A percentile compares a stretch with the other conserved stretches of the same genome.
Conservation (phyloP, 2,329 filamentous ascomycete species). For the Aspergillus cejpii region DNA sequence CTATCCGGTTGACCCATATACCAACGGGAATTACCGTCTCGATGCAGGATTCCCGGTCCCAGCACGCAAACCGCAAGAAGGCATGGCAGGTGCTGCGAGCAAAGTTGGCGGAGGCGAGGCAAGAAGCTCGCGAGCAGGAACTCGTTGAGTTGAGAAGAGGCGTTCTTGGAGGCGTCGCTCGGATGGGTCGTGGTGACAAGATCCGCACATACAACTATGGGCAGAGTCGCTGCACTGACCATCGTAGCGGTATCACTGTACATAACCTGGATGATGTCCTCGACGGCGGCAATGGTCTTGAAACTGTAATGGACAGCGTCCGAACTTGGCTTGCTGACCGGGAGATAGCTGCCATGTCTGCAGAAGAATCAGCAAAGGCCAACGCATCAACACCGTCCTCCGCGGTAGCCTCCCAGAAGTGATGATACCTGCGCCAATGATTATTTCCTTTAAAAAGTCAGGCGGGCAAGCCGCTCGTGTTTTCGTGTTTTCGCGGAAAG, state of each 20-base stretch:
- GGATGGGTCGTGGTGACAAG: slow-evolving; percentile 87
- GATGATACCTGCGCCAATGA: slow-evolving; percentile 6
- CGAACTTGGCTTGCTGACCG: slow-evolving; percentile 65
- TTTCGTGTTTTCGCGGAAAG: too few species aligned
- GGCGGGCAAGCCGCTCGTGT: too few species aligned
- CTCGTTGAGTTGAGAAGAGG: slow-evolving; percentile 66
- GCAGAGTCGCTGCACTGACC: slow-evolving; percentile 79
- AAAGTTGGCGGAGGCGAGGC: slow-evolving; percentile 68
- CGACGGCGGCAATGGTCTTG: slow-evolving; percentile 64
- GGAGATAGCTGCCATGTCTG: slow-evolving; percentile 66
- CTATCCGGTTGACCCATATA: slow-evolving; percentile 82
- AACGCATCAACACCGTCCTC: neutral
- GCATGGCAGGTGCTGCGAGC: slow-evolving; percentile 82
- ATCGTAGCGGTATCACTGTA: slow-evolving; percentile 71
- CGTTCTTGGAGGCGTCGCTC: slow-evolving; percentile 66
- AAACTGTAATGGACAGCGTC: slow-evolving; percentile 71
- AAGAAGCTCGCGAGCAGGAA: slow-evolving; percentile 79
- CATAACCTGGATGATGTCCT: slow-evolving; percentile 77
- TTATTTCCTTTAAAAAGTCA: too few species aligned
- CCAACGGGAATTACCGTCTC: slow-evolving; percentile 81
- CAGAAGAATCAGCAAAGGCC: slow-evolving; percentile 51
- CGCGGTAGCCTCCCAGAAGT: neutral
- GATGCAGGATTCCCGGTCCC: slow-evolving; percentile 89
- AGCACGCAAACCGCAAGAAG: slow-evolving; percentile 78
- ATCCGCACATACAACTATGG: slow-evolving; percentile 82